A percentile compares a stretch with the other conserved stretches of the same genome.
Evolutionary conservation across 768 basidiomycete species (phyloP).

Genomic region (Suillus placidus): DNA sequence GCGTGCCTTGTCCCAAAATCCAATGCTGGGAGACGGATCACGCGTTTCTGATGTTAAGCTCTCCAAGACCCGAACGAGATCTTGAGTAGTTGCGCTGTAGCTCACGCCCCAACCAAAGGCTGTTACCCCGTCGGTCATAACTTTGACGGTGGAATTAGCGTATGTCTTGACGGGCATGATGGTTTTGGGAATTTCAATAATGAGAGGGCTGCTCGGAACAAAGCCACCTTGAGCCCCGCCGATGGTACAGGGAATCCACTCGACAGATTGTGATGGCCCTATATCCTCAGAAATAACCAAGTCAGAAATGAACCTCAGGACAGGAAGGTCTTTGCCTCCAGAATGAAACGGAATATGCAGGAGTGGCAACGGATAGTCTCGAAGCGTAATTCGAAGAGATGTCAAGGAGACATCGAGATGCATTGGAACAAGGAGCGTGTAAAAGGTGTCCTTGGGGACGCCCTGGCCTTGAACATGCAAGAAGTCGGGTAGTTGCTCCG

Average conservation of each 20-base stretch:
- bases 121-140: conserved; percentile 66
- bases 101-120: conserved; percentile 90
- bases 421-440: conserved; percentile 81
- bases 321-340: conserved; percentile 36
- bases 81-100: conserved; percentile 83
- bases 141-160: conserved; percentile 69
- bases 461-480: conserved; percentile 67
- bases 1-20: conserved; percentile 93
- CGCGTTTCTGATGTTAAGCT: conserved; percentile 74
- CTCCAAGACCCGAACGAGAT: conserved; percentile 82
- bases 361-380: conserved; percentile 89
- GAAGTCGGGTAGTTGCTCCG: conserved; percentile 59
- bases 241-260: conserved; percentile 73
- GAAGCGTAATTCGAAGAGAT: conserved; percentile 62
- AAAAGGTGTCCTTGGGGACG: conserved; percentile 69
- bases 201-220: conserved; percentile 54
- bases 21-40: conserved; percentile 81
- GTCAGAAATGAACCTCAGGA: conserved; percentile 72
- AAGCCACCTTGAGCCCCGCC: conserved; percentile 57
- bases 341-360: conserved; percentile 64
- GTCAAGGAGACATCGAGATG: conserved; percentile 71
- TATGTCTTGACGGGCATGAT: conserved; percentile 96
- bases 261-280: conserved; percentile 63
- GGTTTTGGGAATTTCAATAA: conserved; percentile 78
- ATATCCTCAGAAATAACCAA: conserved; percentile 89